These are phyloP conservation scores for Cornus controversa DNA, from an alignment of 148 eudicot genomes.

Conservation along the genomic window DNA sequence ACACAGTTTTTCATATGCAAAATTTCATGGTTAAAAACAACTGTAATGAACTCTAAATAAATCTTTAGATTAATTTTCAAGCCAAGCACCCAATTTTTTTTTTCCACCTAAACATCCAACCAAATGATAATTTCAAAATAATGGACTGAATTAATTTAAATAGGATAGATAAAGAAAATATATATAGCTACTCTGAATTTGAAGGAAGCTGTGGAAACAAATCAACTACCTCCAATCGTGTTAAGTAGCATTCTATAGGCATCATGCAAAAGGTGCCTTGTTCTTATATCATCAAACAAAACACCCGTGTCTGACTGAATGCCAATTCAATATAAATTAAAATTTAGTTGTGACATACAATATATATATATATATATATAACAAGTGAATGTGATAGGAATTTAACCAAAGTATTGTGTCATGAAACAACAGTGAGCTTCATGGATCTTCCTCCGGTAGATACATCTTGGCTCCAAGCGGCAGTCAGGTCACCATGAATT, in stretches of 20 bases:
- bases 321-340: slow-evolving; percentile 23
- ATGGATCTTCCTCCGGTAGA: slow-evolving; percentile 39
- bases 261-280: slow-evolving; percentile 69
- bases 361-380: no score
- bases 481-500: slow-evolving; percentile 37
- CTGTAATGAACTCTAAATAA: no score
- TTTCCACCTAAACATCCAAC: background rate
- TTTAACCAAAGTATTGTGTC: slow-evolving; percentile 40
- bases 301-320: slow-evolving; percentile 67
- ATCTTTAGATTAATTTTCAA: no score
- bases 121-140: background rate
- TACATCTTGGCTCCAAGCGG: slow-evolving; percentile 51
- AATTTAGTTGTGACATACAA: no score
- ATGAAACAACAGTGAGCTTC: slow-evolving; percentile 26
- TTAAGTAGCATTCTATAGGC: slow-evolving; percentile 61
- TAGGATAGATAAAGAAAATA: background rate
- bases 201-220: slow-evolving; percentile 23
- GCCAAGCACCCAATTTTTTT: no score
- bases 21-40: no score
- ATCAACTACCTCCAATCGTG: slow-evolving; percentile 58
- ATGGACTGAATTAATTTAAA: background rate
- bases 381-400: no score
- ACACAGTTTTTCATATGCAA: no score
- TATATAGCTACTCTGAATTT: slow-evolving; percentile 60
- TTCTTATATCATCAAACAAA: slow-evolving; percentile 28